Conservation (phyloP, 192 early-diverging fungal genomes). For the Mortierella claussenii region DNA sequence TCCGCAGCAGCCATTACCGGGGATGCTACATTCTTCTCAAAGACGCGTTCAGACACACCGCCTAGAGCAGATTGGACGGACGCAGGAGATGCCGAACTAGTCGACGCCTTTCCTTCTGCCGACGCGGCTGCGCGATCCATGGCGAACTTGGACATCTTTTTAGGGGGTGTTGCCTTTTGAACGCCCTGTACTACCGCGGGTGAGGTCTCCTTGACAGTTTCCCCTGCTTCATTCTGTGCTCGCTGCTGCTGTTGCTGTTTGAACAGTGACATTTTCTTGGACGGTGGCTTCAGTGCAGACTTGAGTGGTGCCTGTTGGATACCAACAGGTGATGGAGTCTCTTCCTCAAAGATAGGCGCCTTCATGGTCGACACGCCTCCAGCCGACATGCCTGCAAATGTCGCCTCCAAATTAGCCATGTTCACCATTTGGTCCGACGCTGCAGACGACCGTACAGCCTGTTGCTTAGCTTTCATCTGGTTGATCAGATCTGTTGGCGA, state of each 20-base stretch:
- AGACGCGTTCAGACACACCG: conserved; percentile 24
- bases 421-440: conserved; percentile 23
- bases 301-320: conserved; percentile 31
- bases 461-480: conserved; percentile 35
- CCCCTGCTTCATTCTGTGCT: conserved; percentile 1
- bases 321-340: too few relatives aligned
- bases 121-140: conserved; percentile 28
- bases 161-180: conserved; percentile 10
- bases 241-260: conserved; percentile 37
- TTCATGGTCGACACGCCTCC: neutral
- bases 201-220: neutral
- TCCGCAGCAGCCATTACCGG: neutral
- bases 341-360: too few relatives aligned
- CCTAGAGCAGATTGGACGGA: conserved; percentile 21
- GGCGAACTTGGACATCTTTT: conserved; percentile 48
- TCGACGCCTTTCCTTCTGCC: conserved; percentile 5
- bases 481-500: conserved; percentile 47
- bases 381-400: conserved; percentile 19
- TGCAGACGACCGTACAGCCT: conserved; percentile 9
- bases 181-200: neutral
- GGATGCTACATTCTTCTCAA: conserved; percentile 15
- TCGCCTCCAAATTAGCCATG: conserved; percentile 35
- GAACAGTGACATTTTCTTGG: conserved; percentile 30
- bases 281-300: conserved; percentile 28
- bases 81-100: neutral